A percentile compares a stretch with the other conserved stretches of the same genome.
Conservation (phyloP, 257 asterid genomes). For the Scutellaria galericulata region DNA sequence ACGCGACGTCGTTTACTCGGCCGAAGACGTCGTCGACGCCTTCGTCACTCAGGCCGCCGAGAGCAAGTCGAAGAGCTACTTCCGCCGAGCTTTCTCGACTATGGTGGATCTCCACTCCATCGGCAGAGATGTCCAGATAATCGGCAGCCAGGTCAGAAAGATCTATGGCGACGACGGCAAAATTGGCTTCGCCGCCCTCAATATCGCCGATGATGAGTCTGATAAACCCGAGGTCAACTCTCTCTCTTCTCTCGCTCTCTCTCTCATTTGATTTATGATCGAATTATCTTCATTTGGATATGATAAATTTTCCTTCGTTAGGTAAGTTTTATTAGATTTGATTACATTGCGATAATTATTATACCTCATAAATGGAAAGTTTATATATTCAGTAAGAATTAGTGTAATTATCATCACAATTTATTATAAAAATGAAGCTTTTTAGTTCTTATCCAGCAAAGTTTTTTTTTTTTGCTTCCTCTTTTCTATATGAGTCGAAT, state of each 20-base stretch:
- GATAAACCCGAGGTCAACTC: conserved; percentile 34
- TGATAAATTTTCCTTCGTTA: too few relatives aligned
- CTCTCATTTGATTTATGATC: too few relatives aligned
- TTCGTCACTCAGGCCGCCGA: conserved; percentile 39
- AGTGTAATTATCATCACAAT: too few relatives aligned
- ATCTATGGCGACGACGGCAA: conserved; percentile 32
- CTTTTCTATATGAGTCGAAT: too few relatives aligned
- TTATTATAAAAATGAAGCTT: too few relatives aligned
- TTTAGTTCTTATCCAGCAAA: too few relatives aligned
- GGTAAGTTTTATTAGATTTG: too few relatives aligned
- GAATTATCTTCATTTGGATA: too few relatives aligned
- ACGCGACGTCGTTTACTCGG: conserved; percentile 49
- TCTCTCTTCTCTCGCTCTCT: background rate
- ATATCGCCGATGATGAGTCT: conserved; percentile 25
- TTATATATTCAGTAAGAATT: too few relatives aligned
- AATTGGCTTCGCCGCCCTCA: conserved; percentile 29
- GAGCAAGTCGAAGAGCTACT: conserved; percentile 34
- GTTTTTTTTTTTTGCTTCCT: too few relatives aligned
- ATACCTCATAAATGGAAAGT: too few relatives aligned
- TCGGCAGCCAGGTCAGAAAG: conserved; percentile 24
- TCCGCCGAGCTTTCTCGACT: conserved; percentile 23
- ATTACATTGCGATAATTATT: too few relatives aligned
- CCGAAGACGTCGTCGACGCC: conserved; percentile 44
- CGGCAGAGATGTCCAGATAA: conserved; percentile 35
- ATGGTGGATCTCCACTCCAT: conserved; percentile 32